Percentiles rank a stretch among this genome's conserved stretches.
Conservation (phyloP, 306 rosid species). For the Lathyrus aphaca region DNA sequence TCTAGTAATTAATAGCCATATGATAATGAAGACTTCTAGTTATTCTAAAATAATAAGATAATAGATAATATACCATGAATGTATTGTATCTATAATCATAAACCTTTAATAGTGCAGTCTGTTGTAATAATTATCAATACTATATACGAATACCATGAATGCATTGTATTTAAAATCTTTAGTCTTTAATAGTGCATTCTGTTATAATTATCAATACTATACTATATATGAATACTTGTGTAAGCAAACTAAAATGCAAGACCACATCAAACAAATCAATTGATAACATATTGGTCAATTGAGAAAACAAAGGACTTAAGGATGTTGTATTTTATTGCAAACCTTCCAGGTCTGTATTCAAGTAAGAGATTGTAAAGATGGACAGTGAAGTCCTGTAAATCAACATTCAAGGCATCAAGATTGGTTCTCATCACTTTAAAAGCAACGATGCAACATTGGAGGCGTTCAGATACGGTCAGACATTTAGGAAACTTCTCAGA, state of each 20-base stretch:
- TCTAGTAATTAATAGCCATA: slow-evolving; percentile 12
- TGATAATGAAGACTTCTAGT: not conserved
- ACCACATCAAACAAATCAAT: slow-evolving; percentile 12
- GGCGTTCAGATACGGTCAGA: slow-evolving; percentile 86
- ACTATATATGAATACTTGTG: slow-evolving; percentile 7
- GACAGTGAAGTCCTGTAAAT: slow-evolving; percentile 84
- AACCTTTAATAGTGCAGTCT: not conserved
- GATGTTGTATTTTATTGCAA: slow-evolving; percentile 32
- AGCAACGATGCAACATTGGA: slow-evolving; percentile 91
- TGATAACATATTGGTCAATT: slow-evolving; percentile 17
- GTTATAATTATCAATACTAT: slow-evolving; percentile 6
- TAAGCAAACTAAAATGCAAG: slow-evolving; percentile 14
- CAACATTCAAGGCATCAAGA: slow-evolving; percentile 94
- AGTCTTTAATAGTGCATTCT: not conserved
- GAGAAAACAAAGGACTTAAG: slow-evolving; percentile 8
- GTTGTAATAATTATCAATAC: not conserved
- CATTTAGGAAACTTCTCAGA: slow-evolving; percentile 50
- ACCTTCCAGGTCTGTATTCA: slow-evolving; percentile 98
- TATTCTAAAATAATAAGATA: slow-evolving; percentile 9
- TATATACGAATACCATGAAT: slow-evolving; percentile 6
- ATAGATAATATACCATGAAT: not conserved
- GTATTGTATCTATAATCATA: not conserved
- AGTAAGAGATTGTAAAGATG: slow-evolving; percentile 89
- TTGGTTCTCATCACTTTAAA: slow-evolving; percentile 93
- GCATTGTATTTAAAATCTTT: not conserved